These are phyloP conservation scores for Blastobotrys aristatus DNA, from an alignment of 1,139 yeast species.

Conservation along the genomic window DNA sequence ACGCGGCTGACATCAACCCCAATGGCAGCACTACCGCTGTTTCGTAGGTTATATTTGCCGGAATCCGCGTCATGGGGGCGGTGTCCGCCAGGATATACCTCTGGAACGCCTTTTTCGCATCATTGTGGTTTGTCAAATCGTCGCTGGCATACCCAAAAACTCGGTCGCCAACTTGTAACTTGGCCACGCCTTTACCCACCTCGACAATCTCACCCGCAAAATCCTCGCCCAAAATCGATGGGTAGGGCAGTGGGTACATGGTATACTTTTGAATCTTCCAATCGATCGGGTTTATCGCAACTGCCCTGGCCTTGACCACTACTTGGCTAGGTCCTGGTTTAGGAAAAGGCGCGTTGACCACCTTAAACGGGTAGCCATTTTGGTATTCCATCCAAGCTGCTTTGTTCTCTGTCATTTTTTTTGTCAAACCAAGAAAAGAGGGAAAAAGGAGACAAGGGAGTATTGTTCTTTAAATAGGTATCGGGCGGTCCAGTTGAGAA, in stretches of 20 bases:
- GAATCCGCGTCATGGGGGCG: neutral
- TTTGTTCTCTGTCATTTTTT: constrained; percentile 1
- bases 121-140: constrained; percentile 35
- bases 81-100: constrained; percentile 42
- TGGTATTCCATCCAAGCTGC: constrained; percentile 5
- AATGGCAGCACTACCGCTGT: constrained; percentile 2
- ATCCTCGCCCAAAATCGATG: neutral
- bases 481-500: too few species aligned
- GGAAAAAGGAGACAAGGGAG: too few species aligned
- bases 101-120: constrained; percentile 55
- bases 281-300: constrained; percentile 3
- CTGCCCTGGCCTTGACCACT: neutral
- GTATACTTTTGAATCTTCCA: neutral
- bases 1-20: neutral
- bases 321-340: neutral
- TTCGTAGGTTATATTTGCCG: constrained; percentile 2
- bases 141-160: constrained; percentile 47
- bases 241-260: constrained; percentile 22
- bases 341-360: neutral
- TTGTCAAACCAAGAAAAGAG: too few species aligned
- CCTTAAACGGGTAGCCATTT: neutral
- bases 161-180: constrained; percentile 48
- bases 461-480: too few species aligned
- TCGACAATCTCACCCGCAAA: constrained; percentile 51
- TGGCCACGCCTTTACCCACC: constrained; percentile 54